phyloP scores from a whole-genome alignment of 768 basidiomycete genomes.

The Naganishia vaughanmartiniae region DNA sequence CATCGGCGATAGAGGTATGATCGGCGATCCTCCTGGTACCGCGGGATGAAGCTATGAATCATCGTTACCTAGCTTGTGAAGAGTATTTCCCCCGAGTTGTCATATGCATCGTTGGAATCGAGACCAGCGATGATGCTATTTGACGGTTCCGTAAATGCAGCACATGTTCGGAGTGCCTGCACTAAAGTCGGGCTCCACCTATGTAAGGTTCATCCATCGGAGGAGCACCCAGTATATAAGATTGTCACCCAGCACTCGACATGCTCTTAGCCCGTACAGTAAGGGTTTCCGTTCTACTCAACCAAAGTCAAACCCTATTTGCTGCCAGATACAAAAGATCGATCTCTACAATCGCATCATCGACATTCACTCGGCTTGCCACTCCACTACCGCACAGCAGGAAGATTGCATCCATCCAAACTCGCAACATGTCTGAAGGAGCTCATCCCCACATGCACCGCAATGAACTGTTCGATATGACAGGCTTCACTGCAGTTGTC shows the following conservation, averaged over 20 bases:
- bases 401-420: background rate
- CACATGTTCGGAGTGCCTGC: background rate
- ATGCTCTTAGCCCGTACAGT: background rate
- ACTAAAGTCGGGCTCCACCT: background rate
- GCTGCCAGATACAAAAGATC: background rate
- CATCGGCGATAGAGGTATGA: background rate
- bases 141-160: background rate
- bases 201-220: background rate
- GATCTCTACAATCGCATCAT: background rate
- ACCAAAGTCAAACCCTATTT: background rate
- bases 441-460: slow-evolving; percentile 39
- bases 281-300: background rate
- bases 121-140: background rate
- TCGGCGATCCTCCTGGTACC: background rate
- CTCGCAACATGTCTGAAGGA: slow-evolving; percentile 27
- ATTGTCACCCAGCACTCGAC: background rate
- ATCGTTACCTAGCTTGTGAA: slow-evolving; percentile 1
- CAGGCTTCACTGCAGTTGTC: slow-evolving; percentile 41
- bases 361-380: background rate
- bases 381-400: background rate
- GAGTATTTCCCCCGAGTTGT: background rate
- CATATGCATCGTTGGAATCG: background rate
- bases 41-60: background rate
- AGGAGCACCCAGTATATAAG: background rate
- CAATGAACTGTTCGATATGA: slow-evolving; percentile 38